Percentiles rank a stretch among this genome's conserved stretches.
phyloP scores from a whole-genome alignment of 148 eudicot species.

The Hydrangea macrophylla region DNA sequence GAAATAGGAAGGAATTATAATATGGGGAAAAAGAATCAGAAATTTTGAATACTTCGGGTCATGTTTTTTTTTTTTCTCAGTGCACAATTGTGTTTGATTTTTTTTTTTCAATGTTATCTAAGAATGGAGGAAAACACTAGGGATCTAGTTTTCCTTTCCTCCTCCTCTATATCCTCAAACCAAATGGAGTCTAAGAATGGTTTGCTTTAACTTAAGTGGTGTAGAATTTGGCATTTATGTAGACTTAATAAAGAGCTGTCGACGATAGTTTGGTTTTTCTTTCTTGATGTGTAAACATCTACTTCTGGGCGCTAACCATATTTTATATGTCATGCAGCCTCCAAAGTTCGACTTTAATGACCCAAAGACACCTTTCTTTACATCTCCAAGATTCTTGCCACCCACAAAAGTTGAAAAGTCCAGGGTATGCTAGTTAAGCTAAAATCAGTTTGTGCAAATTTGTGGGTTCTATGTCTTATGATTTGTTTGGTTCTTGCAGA shows the following conservation, averaged over 20 bases:
- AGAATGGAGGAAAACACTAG: too few relatives aligned
- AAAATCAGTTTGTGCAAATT: background rate
- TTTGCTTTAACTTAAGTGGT: too few relatives aligned
- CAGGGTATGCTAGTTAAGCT: constrained; percentile 49
- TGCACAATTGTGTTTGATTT: too few relatives aligned
- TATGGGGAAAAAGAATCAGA: too few relatives aligned
- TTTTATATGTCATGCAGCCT: constrained; percentile 39
- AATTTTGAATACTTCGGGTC: too few relatives aligned
- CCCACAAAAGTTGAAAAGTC: constrained; percentile 85
- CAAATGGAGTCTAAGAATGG: too few relatives aligned
- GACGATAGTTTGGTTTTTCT: background rate
- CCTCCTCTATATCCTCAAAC: too few relatives aligned
- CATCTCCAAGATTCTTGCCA: constrained; percentile 88
- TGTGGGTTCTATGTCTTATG: background rate
- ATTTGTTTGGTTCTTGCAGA: constrained; percentile 33
- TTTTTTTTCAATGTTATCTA: too few relatives aligned
- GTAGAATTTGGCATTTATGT: background rate
- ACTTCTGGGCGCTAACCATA: constrained; percentile 2
- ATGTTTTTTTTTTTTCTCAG: too few relatives aligned
- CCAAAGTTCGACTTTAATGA: constrained; percentile 83
- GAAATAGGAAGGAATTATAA: too few relatives aligned
- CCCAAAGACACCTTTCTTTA: constrained; percentile 86
- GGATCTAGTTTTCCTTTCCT: too few relatives aligned
- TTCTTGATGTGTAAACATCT: background rate
- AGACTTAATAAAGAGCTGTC: too few relatives aligned